Conservation (phyloP, 2,329 filamentous ascomycete genomes). For the Penicillium sp. region DNA sequence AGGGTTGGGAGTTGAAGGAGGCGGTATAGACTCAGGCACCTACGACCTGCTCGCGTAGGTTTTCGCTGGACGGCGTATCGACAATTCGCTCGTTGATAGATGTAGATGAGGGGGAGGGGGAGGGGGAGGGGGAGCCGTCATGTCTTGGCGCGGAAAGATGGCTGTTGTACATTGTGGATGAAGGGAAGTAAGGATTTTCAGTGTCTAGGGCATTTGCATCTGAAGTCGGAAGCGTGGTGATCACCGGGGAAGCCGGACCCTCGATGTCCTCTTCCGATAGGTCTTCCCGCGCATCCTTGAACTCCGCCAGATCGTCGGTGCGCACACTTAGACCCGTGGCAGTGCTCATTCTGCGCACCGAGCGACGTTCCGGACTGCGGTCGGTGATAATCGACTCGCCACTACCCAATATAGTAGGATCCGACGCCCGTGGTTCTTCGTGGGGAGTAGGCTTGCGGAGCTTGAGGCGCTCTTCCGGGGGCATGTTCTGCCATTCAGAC, state of each 20-base stretch:
- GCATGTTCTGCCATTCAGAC: conserved; percentile 78
- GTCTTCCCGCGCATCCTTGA: conserved; percentile 23
- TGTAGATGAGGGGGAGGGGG: conserved; percentile 16
- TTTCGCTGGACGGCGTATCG: conserved; percentile 21
- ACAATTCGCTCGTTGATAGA: conserved; percentile 19
- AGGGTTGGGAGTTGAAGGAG: not conserved
- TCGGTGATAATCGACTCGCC: conserved; percentile 29
- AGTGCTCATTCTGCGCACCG: conserved; percentile 64
- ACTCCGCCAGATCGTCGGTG: conserved; percentile 25
- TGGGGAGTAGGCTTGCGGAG: conserved; percentile 53
- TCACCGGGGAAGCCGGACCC: conserved; percentile 1
- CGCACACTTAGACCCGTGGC: conserved; percentile 59
- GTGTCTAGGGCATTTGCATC: not conserved
- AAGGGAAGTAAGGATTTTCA: conserved; percentile 4
- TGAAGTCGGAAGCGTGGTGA: not conserved
- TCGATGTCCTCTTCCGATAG: conserved; percentile 12
- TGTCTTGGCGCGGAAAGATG: conserved; percentile 14
- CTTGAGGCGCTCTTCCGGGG: conserved; percentile 69
- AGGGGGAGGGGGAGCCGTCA: conserved; percentile 13
- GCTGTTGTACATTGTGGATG: conserved; percentile 4
- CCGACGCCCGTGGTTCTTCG: conserved; percentile 39
- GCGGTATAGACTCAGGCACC: conserved; percentile 12
- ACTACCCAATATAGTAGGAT: conserved; percentile 29
- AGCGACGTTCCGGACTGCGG: conserved; percentile 51
- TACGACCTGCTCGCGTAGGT: conserved; percentile 22